Evolutionary conservation across 192 early-diverging fungal species (phyloP).

Genomic region (Paraglomus brasilianum): DNA sequence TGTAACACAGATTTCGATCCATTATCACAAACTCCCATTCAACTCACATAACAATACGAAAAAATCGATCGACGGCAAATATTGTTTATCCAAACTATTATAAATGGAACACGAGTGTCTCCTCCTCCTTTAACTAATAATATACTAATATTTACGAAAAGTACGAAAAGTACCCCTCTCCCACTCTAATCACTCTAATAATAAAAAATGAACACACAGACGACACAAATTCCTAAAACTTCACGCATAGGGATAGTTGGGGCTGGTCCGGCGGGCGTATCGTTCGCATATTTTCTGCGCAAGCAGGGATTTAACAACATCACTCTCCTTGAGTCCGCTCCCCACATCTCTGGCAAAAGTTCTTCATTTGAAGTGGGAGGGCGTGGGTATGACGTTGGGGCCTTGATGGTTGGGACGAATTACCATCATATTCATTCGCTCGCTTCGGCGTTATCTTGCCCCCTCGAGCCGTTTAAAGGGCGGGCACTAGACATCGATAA

Average conservation of each 20-base stretch:
- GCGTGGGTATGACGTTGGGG: slow-evolving; percentile 11
- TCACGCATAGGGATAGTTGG: slow-evolving; percentile 20
- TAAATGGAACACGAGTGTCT: too few relatives aligned
- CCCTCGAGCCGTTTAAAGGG: slow-evolving; percentile 16
- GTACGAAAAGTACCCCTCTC: too few relatives aligned
- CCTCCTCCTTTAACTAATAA: too few relatives aligned
- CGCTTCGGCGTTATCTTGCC: slow-evolving; percentile 4
- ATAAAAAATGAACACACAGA: background rate
- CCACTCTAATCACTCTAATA: too few relatives aligned
- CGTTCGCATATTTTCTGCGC: slow-evolving; percentile 2
- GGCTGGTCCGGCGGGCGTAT: slow-evolving; percentile 21
- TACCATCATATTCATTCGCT: background rate
- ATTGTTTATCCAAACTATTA: too few relatives aligned
- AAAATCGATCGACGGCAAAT: too few relatives aligned
- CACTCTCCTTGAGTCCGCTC: slow-evolving; percentile 8
- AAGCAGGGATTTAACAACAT: slow-evolving; percentile 21
- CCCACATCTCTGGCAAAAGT: slow-evolving; percentile 13
- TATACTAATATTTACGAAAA: too few relatives aligned
- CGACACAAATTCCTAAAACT: background rate
- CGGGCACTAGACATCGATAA: slow-evolving; percentile 13
- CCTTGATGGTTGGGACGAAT: slow-evolving; percentile 21
- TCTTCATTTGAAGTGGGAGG: background rate
- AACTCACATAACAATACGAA: too few relatives aligned
- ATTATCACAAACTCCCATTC: too few relatives aligned
- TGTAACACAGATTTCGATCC: too few relatives aligned